Evolutionary conservation across 352 stramenopile species (phyloP).

Genomic region (Elongisporangium undulatum): DNA sequence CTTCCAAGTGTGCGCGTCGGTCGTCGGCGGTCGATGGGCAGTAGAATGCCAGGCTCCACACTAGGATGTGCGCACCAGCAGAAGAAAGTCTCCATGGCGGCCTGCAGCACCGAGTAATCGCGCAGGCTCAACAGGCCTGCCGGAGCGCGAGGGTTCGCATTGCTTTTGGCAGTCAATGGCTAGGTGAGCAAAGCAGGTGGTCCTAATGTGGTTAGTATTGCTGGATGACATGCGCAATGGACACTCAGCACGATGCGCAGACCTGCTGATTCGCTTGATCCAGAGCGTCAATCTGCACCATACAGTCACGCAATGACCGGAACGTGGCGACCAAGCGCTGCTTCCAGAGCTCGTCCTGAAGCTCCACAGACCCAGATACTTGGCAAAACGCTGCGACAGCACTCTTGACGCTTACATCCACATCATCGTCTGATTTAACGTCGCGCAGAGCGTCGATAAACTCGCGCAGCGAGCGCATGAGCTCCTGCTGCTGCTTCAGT

Average conservation of each 20-base stretch:
- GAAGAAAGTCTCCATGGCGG: conserved; percentile 68
- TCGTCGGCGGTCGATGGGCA: conserved; percentile 55
- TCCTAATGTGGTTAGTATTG: neutral
- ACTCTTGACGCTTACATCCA: conserved; percentile 13
- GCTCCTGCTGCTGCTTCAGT: conserved; percentile 39
- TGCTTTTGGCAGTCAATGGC: conserved; percentile 5
- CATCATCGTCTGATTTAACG: conserved; percentile 25
- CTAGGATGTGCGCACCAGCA: conserved; percentile 59
- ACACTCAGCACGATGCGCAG: neutral
- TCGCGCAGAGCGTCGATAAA: conserved; percentile 71
- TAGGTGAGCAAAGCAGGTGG: neutral
- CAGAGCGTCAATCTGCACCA: conserved; percentile 38
- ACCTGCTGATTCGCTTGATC: conserved; percentile 11
- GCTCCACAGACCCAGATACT: conserved; percentile 3
- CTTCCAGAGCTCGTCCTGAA: conserved; percentile 21
- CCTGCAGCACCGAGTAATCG: conserved; percentile 82
- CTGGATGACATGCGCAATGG: neutral
- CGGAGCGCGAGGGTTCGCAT: conserved; percentile 36
- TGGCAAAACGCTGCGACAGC: conserved; percentile 33
- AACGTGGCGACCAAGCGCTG: conserved; percentile 33
- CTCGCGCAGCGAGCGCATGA: conserved; percentile 45
- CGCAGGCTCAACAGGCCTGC: conserved; percentile 72
- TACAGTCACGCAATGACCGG: conserved; percentile 35
- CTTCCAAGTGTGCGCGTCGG: conserved; percentile 78
- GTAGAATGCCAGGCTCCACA: conserved; percentile 45